These are phyloP conservation scores for Coemansia furcata DNA, from an alignment of 192 early-diverging fungal species.

Conservation along the genomic window DNA sequence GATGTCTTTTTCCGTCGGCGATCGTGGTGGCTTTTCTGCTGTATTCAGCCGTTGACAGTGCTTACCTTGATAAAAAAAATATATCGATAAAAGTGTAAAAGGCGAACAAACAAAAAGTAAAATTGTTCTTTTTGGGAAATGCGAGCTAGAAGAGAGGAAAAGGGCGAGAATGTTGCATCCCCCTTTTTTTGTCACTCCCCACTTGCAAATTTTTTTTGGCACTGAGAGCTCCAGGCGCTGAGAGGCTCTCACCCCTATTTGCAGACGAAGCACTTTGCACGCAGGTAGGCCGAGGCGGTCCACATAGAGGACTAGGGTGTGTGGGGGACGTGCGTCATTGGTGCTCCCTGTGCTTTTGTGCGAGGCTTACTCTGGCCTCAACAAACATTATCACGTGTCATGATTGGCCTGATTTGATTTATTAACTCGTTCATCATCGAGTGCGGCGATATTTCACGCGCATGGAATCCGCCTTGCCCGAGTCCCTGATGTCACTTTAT, in stretches of 20 bases:
- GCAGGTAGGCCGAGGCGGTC: neutral
- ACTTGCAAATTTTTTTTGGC: neutral
- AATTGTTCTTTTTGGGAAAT: neutral
- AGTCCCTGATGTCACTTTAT: neutral
- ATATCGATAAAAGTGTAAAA: conserved; percentile 7
- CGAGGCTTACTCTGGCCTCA: neutral
- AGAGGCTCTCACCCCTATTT: neutral
- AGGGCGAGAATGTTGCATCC: neutral
- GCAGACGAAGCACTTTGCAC: neutral
- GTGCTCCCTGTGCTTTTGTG: neutral
- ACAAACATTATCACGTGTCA: conserved; percentile 1
- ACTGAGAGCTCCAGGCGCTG: neutral
- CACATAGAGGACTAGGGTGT: neutral
- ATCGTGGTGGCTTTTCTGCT: neutral
- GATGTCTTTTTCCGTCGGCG: neutral
- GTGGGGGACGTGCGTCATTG: conserved; percentile 1
- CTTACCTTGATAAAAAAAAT: conserved; percentile 1
- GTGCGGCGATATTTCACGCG: neutral
- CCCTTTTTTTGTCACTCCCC: neutral
- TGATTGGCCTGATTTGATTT: neutral
- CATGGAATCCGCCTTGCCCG: too few species aligned
- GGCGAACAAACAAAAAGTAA: neutral
- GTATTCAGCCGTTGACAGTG: neutral
- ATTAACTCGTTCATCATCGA: neutral
- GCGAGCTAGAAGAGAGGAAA: neutral